Conservation (phyloP, 2,329 filamentous ascomycete genomes). For the Stachybotrys echinatus region DNA sequence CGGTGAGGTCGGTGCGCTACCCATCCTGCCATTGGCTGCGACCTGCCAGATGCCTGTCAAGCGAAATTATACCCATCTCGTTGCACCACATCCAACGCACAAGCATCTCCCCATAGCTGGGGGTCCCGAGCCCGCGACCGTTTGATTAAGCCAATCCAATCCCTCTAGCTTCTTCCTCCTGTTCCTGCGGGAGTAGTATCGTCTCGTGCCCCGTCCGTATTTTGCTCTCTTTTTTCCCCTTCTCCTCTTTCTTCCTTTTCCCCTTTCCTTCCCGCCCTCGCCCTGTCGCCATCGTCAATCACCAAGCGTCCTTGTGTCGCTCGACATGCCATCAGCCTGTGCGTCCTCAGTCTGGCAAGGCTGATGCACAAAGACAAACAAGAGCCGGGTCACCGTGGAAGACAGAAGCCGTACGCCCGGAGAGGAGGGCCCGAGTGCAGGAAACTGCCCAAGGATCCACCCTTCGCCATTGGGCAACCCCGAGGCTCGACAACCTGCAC, state of each 20-base stretch:
- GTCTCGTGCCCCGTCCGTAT: conserved; percentile 11
- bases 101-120: conserved; percentile 6
- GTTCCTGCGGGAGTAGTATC: neutral
- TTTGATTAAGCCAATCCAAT: conserved; percentile 11
- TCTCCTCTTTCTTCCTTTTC: conserved; percentile 2
- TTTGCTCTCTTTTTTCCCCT: conserved; percentile 8
- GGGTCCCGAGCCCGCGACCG: conserved; percentile 6
- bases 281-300: conserved; percentile 4
- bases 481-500: no score
- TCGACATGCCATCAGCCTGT: conserved; percentile 13
- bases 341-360: conserved; percentile 7
- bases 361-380: conserved; percentile 5
- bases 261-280: neutral
- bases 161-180: neutral
- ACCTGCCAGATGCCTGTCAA: conserved; percentile 15
- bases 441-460: neutral
- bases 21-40: neutral
- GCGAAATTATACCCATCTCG: conserved; percentile 23
- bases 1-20: neutral
- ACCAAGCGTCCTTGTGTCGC: conserved; percentile 2
- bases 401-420: neutral
- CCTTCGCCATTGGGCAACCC: no score
- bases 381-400: neutral
- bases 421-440: neutral
- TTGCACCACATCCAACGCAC: conserved; percentile 5